Conservation (phyloP, 208 protist genomes). For the Kentomonas sorsogonicus region DNA sequence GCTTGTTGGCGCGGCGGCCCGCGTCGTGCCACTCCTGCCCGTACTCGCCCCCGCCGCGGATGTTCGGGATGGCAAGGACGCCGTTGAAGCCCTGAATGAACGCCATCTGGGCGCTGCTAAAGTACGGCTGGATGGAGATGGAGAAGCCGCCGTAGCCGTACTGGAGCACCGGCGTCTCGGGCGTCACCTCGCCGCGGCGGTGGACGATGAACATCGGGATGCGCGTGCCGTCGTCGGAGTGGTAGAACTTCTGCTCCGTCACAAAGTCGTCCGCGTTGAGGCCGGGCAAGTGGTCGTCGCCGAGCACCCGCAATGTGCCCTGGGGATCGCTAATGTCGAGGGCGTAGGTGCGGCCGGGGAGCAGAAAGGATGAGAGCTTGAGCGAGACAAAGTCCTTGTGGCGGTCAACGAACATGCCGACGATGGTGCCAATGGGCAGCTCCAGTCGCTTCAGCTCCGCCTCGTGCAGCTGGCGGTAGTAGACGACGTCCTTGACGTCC, state of each 20-base stretch:
- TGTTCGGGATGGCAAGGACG: constrained; percentile 89
- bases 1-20: constrained; percentile 70
- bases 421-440: constrained; percentile 78
- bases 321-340: constrained; percentile 70
- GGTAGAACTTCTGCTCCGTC: constrained; percentile 89
- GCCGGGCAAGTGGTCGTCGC: constrained; percentile 67
- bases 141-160: constrained; percentile 95
- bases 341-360: constrained; percentile 76
- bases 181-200: constrained; percentile 56
- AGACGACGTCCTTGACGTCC: constrained; percentile 92
- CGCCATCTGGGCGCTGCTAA: constrained; percentile 63
- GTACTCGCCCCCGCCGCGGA: constrained; percentile 94
- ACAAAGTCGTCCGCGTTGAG: constrained; percentile 64
- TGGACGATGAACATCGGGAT: constrained; percentile 94
- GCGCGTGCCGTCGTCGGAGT: constrained; percentile 84
- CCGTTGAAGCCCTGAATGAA: constrained; percentile 82
- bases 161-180: constrained; percentile 73
- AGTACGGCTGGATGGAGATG: constrained; percentile 82
- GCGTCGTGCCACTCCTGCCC: constrained; percentile 92
- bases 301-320: constrained; percentile 53
- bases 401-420: constrained; percentile 35
- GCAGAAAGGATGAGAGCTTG: constrained; percentile 89
- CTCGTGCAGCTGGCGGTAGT: constrained; percentile 56
- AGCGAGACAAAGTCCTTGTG: constrained; percentile 80
- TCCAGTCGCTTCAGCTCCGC: constrained; percentile 33